phyloP scores from a whole-genome alignment of 2,329 filamentous ascomycete genomes.

The Trichoderma brevicompactum region DNA sequence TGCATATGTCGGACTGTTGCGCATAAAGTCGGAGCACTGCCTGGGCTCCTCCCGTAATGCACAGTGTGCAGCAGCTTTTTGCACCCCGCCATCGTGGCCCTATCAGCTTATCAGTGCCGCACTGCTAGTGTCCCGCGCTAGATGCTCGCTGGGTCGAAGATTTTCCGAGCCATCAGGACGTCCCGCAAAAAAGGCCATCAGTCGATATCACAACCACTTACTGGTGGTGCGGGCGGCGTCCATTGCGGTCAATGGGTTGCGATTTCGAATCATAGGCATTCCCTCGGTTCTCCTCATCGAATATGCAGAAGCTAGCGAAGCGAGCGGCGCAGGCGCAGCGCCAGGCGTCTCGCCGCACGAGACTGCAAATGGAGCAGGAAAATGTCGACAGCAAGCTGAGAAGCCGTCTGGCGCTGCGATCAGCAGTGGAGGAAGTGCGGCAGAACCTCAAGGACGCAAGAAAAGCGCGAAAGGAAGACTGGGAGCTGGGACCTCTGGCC shows the following conservation, averaged over 20 bases:
- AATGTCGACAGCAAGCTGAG: conserved; percentile 38
- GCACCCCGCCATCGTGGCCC: neutral
- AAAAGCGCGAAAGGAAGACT: conserved; percentile 71
- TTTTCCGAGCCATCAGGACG: conserved; percentile 10
- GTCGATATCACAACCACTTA: conserved; percentile 8
- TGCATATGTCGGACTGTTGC: neutral
- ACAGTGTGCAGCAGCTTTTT: neutral
- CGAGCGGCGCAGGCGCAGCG: conserved; percentile 69
- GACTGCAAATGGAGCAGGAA: conserved; percentile 45
- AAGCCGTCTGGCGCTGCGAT: conserved; percentile 40
- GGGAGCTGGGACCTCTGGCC: conserved; percentile 75
- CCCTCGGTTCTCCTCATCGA: neutral
- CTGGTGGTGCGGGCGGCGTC: conserved; percentile 20
- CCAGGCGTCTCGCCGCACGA: conserved; percentile 58
- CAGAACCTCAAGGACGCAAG: conserved; percentile 48
- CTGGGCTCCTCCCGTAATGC: too few relatives aligned
- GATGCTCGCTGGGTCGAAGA: neutral
- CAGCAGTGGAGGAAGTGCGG: conserved; percentile 42
- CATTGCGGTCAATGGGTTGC: conserved; percentile 27
- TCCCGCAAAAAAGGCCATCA: conserved; percentile 3
- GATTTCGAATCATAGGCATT: neutral
- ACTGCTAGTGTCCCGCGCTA: neutral
- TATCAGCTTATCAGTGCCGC: conserved; percentile 19
- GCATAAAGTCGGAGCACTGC: too few relatives aligned
- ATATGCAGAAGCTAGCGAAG: conserved; percentile 73